phyloP scores from a whole-genome alignment of 768 basidiomycete genomes.

The Suillus fuscotomentosus region DNA sequence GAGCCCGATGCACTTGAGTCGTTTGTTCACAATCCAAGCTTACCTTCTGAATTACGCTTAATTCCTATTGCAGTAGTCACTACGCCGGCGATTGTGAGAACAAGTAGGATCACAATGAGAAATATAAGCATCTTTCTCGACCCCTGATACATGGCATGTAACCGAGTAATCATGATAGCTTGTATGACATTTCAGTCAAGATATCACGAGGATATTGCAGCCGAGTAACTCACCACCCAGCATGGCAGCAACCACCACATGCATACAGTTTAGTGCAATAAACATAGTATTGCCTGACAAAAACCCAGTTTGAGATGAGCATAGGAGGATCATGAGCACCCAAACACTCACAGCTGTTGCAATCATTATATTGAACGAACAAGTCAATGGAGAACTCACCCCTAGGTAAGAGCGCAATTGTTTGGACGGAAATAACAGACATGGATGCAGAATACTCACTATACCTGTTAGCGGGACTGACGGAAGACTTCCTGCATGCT shows the following conservation, averaged over 20 bases:
- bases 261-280: background rate
- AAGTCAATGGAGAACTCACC: background rate
- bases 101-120: background rate
- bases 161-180: conserved; percentile 1
- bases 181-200: background rate
- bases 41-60: background rate
- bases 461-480: background rate
- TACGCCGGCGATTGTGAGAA: background rate
- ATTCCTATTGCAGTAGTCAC: background rate
- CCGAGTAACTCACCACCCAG: background rate
- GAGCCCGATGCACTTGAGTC: background rate
- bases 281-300: background rate
- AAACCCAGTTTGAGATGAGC: background rate
- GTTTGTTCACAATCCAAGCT: background rate
- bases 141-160: background rate
- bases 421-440: background rate
- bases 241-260: background rate
- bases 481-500: background rate
- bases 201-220: background rate
- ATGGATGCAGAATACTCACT: background rate
- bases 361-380: background rate
- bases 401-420: background rate
- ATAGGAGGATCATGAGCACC: background rate
- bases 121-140: background rate
- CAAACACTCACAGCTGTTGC: background rate